phyloP scores from a whole-genome alignment of 352 stramenopile species.

The Pythium aquatile region DNA sequence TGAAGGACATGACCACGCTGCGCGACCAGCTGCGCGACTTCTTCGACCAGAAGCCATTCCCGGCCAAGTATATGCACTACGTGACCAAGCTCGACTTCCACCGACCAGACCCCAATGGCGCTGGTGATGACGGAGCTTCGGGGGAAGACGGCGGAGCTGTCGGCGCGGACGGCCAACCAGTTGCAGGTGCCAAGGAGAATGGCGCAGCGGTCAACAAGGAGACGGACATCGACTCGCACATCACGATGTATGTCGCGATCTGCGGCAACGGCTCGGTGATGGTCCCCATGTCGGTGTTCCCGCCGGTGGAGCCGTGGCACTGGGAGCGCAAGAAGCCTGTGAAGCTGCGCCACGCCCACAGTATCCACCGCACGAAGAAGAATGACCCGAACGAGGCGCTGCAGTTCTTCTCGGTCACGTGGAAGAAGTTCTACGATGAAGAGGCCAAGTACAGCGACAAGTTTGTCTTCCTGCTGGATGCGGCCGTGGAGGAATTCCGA shows the following conservation, averaged over 20 bases:
- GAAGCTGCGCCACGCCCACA: conserved; percentile 81
- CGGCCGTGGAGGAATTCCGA: conserved; percentile 62
- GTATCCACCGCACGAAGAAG: conserved; percentile 67
- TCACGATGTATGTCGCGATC: conserved; percentile 84
- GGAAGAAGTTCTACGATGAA: conserved; percentile 89
- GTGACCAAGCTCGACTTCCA: conserved; percentile 81
- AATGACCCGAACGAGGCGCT: conserved; percentile 73
- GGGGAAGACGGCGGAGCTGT: neutral
- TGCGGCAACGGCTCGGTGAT: conserved; percentile 85
- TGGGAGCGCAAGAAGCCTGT: conserved; percentile 86
- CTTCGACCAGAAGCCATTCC: conserved; percentile 79
- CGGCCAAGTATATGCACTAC: conserved; percentile 86
- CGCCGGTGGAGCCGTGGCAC: conserved; percentile 72
- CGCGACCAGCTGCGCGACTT: conserved; percentile 73
- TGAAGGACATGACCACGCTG: conserved; percentile 69
- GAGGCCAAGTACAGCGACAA: conserved; percentile 87
- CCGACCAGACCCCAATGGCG: conserved; percentile 49
- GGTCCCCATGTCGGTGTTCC: conserved; percentile 85
- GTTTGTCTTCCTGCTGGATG: conserved; percentile 77
- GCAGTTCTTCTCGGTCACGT: conserved; percentile 85
- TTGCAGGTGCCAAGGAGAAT: conserved; percentile 8
- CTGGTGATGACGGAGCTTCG: conserved; percentile 29
- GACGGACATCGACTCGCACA: conserved; percentile 49
- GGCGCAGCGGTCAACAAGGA: conserved; percentile 14
- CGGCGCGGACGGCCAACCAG: conserved; percentile 2